These are phyloP conservation scores for Zopfochytrium polystomum DNA, from an alignment of 371 early-diverging fungal genomes.

Conservation along the genomic window DNA sequence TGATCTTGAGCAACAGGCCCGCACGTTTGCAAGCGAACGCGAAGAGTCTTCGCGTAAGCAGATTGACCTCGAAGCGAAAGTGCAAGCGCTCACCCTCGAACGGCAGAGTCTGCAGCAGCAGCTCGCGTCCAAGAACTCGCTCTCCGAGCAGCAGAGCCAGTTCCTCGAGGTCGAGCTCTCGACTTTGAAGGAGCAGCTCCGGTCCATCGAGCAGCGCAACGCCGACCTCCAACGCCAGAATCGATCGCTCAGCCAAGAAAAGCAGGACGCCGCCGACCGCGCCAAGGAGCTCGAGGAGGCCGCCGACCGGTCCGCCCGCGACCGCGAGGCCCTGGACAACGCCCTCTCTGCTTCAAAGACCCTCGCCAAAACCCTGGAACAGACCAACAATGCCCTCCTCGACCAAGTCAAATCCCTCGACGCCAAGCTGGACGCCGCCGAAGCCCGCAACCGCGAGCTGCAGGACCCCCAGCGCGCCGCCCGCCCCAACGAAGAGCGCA, in stretches of 20 bases:
- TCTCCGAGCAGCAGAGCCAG: neutral
- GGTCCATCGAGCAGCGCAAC: conserved; percentile 5
- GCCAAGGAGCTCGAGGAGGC: conserved; percentile 7
- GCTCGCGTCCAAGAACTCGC: conserved; percentile 1
- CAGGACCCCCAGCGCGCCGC: neutral
- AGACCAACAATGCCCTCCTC: conserved; percentile 11
- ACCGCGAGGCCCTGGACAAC: conserved; percentile 10
- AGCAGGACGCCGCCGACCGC: neutral
- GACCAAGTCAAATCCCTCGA: conserved; percentile 19
- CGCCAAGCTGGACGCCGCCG: conserved; percentile 5
- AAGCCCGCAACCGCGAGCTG: neutral
- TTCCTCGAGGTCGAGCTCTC: conserved; percentile 1
- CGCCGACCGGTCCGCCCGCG: neutral
- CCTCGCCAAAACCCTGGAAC: conserved; percentile 10
- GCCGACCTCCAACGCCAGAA: conserved; percentile 7
- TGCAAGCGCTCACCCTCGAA: neutral
- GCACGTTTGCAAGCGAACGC: conserved; percentile 8
- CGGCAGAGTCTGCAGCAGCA: too few relatives aligned
- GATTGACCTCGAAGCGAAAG: neutral
- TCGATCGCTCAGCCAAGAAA: neutral
- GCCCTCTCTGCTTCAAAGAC: conserved; percentile 6
- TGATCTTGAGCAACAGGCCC: conserved; percentile 7
- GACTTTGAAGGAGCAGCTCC: conserved; percentile 2
- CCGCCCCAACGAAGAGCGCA: conserved; percentile 12
- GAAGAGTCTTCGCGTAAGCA: too few relatives aligned